A percentile compares a stretch with the other conserved stretches of the same genome.
Conservation (phyloP, 495 filamentous ascomycete genomes). For the Immersiella caudata region DNA sequence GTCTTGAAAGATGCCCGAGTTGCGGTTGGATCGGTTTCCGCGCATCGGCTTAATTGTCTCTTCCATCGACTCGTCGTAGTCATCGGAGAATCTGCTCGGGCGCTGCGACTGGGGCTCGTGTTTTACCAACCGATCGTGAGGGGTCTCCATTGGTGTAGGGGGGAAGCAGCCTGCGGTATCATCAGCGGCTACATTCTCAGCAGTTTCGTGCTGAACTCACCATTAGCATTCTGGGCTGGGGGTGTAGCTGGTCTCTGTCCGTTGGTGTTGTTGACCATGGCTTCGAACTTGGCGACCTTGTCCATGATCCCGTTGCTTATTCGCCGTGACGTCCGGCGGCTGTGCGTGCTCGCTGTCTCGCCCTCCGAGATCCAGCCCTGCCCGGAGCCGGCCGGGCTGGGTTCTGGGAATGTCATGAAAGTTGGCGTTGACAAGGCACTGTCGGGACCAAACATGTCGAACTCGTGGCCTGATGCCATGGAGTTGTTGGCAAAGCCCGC, state of each 20-base stretch:
- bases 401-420: conserved; percentile 48
- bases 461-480: conserved; percentile 38
- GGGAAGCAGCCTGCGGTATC: conserved; percentile 48
- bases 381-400: conserved; percentile 39
- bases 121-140: conserved; percentile 44
- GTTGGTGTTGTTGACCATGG: conserved; percentile 38
- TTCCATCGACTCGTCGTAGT: conserved; percentile 61
- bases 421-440: conserved; percentile 50
- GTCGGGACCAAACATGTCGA: conserved; percentile 44
- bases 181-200: conserved; percentile 16
- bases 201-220: conserved; percentile 48
- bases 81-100: conserved; percentile 50
- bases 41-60: conserved; percentile 57
- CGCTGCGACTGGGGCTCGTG: conserved; percentile 32
- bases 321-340: conserved; percentile 44
- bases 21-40: conserved; percentile 36
- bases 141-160: conserved; percentile 52
- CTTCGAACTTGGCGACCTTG: conserved; percentile 55
- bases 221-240: conserved; percentile 53
- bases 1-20: conserved; percentile 48
- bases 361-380: conserved; percentile 52
- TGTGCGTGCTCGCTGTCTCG: conserved; percentile 41
- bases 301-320: conserved; percentile 59
- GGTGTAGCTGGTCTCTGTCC: conserved; percentile 60
- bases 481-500: conserved; percentile 34